A percentile compares a stretch with the other conserved stretches of the same genome.
Conservation (phyloP, 495 filamentous ascomycete species). For the Hypoxylon trugodes region DNA sequence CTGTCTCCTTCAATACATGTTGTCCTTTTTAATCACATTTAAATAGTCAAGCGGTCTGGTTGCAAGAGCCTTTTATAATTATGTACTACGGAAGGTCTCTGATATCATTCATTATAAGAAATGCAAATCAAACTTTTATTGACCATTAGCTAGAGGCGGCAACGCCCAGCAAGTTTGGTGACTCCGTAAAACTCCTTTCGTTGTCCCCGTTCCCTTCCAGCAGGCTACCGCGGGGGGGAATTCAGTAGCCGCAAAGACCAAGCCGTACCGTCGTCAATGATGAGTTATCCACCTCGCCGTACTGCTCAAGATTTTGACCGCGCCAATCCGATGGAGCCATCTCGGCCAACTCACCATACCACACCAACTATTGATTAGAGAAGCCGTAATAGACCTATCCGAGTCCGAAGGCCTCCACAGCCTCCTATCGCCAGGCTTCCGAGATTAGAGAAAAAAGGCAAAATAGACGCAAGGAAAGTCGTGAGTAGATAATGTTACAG, state of each 20-base stretch:
- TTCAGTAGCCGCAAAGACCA: constrained; percentile 30
- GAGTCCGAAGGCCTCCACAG: constrained; percentile 25
- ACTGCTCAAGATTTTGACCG: constrained; percentile 20
- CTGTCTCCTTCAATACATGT: too few relatives aligned
- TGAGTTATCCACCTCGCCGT: constrained; percentile 21
- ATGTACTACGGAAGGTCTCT: constrained; percentile 5
- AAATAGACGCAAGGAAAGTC: constrained; percentile 27
- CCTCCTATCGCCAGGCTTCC: constrained; percentile 14
- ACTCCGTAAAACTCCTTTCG: constrained; percentile 41
- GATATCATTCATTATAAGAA: constrained; percentile 20
- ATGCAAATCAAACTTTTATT: constrained; percentile 42
- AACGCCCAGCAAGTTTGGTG: constrained; percentile 19
- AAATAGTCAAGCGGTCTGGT: too few relatives aligned
- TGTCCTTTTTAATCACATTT: too few relatives aligned
- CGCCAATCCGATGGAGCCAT: constrained; percentile 17
- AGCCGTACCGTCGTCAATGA: constrained; percentile 24
- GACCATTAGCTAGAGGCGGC: constrained; percentile 30
- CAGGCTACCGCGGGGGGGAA: constrained; percentile 24
- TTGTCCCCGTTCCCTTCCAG: constrained; percentile 28
- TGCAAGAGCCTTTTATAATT: not conserved
- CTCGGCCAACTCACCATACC: constrained; percentile 25
- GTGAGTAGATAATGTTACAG: constrained; percentile 36
- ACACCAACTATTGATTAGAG: constrained; percentile 35
- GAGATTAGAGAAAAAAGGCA: constrained; percentile 17
- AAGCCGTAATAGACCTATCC: constrained; percentile 22